Conservation (phyloP, 2,329 filamentous ascomycete species). For the Lasiodiplodia gonubiensis region DNA sequence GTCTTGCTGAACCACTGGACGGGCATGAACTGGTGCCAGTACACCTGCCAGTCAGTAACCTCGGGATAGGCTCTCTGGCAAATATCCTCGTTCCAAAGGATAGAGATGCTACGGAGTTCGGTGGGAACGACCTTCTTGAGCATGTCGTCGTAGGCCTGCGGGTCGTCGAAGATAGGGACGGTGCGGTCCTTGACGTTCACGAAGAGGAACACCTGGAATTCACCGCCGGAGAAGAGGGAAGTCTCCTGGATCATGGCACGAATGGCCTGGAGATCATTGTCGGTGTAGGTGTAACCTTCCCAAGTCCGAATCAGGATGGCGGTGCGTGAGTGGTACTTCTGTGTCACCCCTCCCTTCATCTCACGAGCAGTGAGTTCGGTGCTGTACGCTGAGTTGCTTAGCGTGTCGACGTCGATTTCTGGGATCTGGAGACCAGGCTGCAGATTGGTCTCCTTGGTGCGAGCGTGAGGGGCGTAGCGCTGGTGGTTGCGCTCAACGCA, state of each 20-base stretch:
- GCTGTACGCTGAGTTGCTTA: slow-evolving; percentile 8
- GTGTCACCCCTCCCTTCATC: slow-evolving; percentile 6
- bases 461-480: slow-evolving; percentile 58
- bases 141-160: slow-evolving; percentile 63
- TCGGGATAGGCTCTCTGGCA: slow-evolving; percentile 56
- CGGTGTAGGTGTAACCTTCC: slow-evolving; percentile 54
- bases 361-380: slow-evolving; percentile 27
- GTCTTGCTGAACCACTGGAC: slow-evolving; percentile 77
- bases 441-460: slow-evolving; percentile 39
- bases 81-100: slow-evolving; percentile 72
- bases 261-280: slow-evolving; percentile 54
- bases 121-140: slow-evolving; percentile 68
- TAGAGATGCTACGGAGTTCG: slow-evolving; percentile 73
- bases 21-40: slow-evolving; percentile 69
- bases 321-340: slow-evolving; percentile 51
- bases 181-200: slow-evolving; percentile 60
- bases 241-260: slow-evolving; percentile 55
- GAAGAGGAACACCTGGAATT: slow-evolving; percentile 56
- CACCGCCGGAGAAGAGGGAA: slow-evolving; percentile 53
- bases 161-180: slow-evolving; percentile 64
- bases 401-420: slow-evolving; percentile 19
- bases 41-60: slow-evolving; percentile 56
- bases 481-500: slow-evolving; percentile 70
- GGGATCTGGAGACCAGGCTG: slow-evolving; percentile 27
- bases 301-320: slow-evolving; percentile 54